Evolutionary conservation across 2,329 filamentous ascomycete species (phyloP).

Genomic region (Anisogramma anomala): DNA sequence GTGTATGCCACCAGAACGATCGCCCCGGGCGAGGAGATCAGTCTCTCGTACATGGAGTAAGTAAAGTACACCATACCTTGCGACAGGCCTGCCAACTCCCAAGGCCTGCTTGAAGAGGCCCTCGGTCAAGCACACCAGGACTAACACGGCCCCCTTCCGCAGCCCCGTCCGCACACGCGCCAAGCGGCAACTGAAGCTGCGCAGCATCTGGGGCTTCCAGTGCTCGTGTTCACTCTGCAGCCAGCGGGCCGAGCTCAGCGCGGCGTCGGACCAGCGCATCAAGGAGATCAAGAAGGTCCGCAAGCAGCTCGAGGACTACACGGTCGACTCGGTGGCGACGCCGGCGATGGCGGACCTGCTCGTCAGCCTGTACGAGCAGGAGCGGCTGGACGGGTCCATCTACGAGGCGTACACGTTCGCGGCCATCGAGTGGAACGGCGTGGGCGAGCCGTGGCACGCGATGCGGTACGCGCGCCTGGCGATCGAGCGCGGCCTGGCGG

Average conservation of each 20-base stretch:
- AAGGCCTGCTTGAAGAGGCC: too few species aligned
- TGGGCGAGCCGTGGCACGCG: slow-evolving; percentile 28
- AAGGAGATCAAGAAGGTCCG: slow-evolving; percentile 23
- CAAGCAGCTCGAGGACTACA: slow-evolving; percentile 24
- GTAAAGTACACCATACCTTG: too few species aligned
- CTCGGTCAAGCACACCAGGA: too few species aligned
- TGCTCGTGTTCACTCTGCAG: slow-evolving; percentile 30
- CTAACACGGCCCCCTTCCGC: background rate
- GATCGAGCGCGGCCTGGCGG: slow-evolving; percentile 25
- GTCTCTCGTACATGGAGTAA: slow-evolving; percentile 31
- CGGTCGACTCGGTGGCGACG: slow-evolving; percentile 20
- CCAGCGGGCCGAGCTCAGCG: slow-evolving; percentile 18
- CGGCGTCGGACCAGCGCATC: slow-evolving; percentile 28
- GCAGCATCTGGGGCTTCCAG: slow-evolving; percentile 28
- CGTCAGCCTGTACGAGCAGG: slow-evolving; percentile 29
- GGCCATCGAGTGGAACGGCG: slow-evolving; percentile 28
- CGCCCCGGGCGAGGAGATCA: slow-evolving; percentile 31
- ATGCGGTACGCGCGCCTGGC: slow-evolving; percentile 28
- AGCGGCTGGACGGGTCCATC: slow-evolving; percentile 25
- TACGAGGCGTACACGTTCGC: slow-evolving; percentile 27
- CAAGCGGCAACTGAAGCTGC: slow-evolving; percentile 22
- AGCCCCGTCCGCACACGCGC: slow-evolving; percentile 23
- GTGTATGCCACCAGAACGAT: slow-evolving; percentile 30
- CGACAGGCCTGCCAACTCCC: too few species aligned
- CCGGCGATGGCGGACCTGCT: slow-evolving; percentile 29